Percentiles rank a stretch among this genome's conserved stretches.
Evolutionary conservation across 768 basidiomycete genomes (phyloP).

Genomic region (Symmetrospora coprosmae): DNA sequence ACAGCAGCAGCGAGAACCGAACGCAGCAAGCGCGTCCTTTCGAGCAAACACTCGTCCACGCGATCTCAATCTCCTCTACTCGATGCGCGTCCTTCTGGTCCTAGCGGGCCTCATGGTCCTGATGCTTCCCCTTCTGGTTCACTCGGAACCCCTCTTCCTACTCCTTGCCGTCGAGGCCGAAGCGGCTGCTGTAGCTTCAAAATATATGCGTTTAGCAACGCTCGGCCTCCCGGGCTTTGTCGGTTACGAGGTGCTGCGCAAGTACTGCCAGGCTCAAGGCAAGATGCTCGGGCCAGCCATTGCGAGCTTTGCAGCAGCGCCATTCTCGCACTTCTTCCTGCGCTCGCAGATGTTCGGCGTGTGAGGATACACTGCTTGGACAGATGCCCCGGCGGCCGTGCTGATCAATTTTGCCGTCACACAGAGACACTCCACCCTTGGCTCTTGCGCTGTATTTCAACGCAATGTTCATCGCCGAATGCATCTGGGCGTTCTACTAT

Average conservation of each 20-base stretch:
- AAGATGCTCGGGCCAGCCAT: neutral
- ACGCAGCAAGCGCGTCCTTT: too few species aligned
- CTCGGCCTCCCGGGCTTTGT: neutral
- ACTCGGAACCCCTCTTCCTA: conserved; percentile 8
- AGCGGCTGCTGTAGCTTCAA: neutral
- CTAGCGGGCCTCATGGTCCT: neutral
- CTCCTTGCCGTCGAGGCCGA: neutral
- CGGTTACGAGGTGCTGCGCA: neutral
- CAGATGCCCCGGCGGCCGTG: too few species aligned
- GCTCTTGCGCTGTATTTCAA: too few species aligned
- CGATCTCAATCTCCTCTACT: too few species aligned
- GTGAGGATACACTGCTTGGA: too few species aligned
- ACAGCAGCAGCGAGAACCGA: too few species aligned
- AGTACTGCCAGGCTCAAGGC: conserved; percentile 6
- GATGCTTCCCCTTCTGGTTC: neutral
- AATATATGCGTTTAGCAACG: neutral
- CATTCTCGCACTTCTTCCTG: neutral
- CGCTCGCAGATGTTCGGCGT: too few species aligned
- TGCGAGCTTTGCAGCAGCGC: neutral
- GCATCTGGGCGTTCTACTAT: too few species aligned
- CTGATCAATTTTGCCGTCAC: too few species aligned
- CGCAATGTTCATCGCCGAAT: too few species aligned
- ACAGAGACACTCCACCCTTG: neutral
- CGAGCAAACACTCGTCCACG: too few species aligned
- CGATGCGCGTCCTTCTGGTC: conserved; percentile 2